Conservation (phyloP, 2,329 filamentous ascomycete genomes). For the Aspergillus aculeatus region DNA sequence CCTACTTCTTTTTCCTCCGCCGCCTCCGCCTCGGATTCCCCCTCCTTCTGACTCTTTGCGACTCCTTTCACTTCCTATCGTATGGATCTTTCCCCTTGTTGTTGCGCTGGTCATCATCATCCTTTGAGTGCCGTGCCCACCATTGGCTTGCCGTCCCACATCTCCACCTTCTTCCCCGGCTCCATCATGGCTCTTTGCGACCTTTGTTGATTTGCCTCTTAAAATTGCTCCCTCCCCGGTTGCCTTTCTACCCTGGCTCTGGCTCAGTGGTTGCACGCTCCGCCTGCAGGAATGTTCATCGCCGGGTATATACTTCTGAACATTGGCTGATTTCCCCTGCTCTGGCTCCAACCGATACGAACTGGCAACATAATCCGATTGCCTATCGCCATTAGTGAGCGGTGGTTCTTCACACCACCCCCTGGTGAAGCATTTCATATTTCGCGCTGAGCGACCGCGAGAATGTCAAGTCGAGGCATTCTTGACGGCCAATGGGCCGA, state of each 20-base stretch:
- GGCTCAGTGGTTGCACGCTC: neutral
- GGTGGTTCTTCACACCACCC: neutral
- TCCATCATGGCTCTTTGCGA: conserved; percentile 5
- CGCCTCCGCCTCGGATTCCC: neutral
- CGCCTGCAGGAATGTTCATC: conserved; percentile 4
- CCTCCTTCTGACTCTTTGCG: neutral
- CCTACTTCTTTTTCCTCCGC: neutral
- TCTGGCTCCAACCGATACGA: neutral
- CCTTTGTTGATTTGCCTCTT: conserved; percentile 1
- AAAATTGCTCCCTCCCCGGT: neutral
- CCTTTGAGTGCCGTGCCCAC: neutral
- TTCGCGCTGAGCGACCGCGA: conserved; percentile 7
- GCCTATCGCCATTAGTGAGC: conserved; percentile 6
- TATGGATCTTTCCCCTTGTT: conserved; percentile 2
- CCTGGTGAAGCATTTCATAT: neutral
- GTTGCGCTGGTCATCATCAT: neutral
- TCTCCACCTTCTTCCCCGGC: neutral
- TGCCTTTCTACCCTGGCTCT: neutral
- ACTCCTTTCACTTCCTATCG: neutral
- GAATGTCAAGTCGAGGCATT: conserved; percentile 28
- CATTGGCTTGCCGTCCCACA: neutral
- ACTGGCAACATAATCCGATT: conserved; percentile 1
- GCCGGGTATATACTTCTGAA: neutral
- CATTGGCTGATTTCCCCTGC: conserved; percentile 3
- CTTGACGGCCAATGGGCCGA: conserved; percentile 25